Conservation (phyloP, 2,329 filamentous ascomycete species). For the Teratosphaeria gauchensis region DNA sequence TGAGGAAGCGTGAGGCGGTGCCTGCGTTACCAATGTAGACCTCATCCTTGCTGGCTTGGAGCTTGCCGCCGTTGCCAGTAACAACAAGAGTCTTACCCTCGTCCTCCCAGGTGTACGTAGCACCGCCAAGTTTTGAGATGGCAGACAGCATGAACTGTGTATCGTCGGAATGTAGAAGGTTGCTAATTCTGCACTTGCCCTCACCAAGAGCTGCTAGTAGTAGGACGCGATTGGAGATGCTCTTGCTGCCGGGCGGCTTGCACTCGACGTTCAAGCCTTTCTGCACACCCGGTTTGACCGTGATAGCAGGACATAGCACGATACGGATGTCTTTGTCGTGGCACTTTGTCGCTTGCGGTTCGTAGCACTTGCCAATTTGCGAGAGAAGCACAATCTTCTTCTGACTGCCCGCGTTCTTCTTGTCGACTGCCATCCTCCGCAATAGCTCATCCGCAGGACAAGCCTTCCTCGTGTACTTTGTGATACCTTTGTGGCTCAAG, state of each 20-base stretch:
- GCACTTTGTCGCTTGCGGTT: slow-evolving; percentile 82
- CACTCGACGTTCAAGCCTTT: slow-evolving; percentile 59
- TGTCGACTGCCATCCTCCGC: slow-evolving; percentile 93
- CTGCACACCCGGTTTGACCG: slow-evolving; percentile 63
- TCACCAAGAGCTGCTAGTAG: slow-evolving; percentile 85
- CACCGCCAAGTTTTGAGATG: slow-evolving; percentile 73
- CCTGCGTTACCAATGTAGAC: slow-evolving; percentile 95
- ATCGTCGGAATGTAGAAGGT: slow-evolving; percentile 91
- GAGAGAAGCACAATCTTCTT: slow-evolving; percentile 94
- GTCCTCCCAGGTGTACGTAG: slow-evolving; percentile 87
- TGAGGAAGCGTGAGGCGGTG: slow-evolving; percentile 89
- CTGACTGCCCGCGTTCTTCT: slow-evolving; percentile 91
- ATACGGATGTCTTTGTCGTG: slow-evolving; percentile 74
- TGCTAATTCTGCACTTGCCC: slow-evolving; percentile 79
- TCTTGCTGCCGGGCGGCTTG: slow-evolving; percentile 90
- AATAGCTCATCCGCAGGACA: slow-evolving; percentile 81
- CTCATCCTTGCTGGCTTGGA: slow-evolving; percentile 64
- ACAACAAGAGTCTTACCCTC: slow-evolving; percentile 86
- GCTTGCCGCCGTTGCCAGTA: slow-evolving; percentile 76
- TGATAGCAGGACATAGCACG: slow-evolving; percentile 68
- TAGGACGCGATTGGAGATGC: slow-evolving; percentile 89
- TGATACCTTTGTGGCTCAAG: slow-evolving; percentile 70
- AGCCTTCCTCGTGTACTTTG: slow-evolving; percentile 73
- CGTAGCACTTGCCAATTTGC: slow-evolving; percentile 77
- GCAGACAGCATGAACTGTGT: slow-evolving; percentile 95